Evolutionary conservation across 345 rosid genomes (phyloP).

Genomic region (Syzygium oleosum): DNA sequence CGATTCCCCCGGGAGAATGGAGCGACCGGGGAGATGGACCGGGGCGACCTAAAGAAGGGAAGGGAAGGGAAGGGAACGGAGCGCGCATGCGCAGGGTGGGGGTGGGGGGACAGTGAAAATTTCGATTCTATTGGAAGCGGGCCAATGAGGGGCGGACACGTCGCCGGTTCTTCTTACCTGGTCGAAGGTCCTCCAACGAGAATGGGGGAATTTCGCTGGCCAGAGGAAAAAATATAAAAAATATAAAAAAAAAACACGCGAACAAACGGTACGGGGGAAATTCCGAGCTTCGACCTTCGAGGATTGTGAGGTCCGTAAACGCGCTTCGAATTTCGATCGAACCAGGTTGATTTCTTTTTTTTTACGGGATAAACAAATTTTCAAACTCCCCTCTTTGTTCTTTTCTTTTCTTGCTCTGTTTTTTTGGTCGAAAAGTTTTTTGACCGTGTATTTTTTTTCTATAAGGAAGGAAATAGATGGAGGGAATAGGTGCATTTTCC

Average conservation of each 20-base stretch:
- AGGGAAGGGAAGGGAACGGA: neutral
- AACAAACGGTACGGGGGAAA: neutral
- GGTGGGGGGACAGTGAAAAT: constrained; percentile 4
- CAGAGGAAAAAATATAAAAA: neutral
- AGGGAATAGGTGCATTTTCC: neutral
- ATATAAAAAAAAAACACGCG: neutral
- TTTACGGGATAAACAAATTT: neutral
- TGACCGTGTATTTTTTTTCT: neutral
- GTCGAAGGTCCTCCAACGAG: neutral
- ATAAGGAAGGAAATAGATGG: neutral
- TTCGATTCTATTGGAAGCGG: neutral
- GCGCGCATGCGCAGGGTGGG: neutral
- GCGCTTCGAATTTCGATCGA: neutral
- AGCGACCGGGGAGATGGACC: constrained; percentile 18
- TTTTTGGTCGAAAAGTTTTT: neutral
- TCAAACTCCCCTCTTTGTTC: neutral
- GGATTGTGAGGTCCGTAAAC: neutral
- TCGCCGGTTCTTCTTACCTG: neutral
- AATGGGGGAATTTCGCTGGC: neutral
- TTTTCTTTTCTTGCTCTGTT: too few relatives aligned
- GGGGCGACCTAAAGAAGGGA: neutral
- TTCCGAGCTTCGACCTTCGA: neutral
- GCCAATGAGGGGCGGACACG: neutral
- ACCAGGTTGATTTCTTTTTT: neutral
- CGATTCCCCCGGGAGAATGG: constrained; percentile 24